Conservation (phyloP, 257 asterid species). For the Penstemon barbatus region DNA sequence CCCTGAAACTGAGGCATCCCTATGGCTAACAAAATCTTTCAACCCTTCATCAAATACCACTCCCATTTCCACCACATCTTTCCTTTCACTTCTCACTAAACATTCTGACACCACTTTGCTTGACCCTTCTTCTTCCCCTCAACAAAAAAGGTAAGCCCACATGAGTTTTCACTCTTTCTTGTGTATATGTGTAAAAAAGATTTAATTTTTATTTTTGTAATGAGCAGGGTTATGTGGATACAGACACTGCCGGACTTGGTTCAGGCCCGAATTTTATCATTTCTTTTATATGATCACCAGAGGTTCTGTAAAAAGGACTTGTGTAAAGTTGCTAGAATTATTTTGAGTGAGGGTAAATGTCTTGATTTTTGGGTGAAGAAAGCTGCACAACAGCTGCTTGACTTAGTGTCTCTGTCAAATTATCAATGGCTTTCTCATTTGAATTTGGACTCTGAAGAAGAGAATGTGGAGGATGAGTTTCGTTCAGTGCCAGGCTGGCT, state of each 20-base stretch:
- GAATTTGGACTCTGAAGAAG: constrained; percentile 66
- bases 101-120: background rate
- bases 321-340: constrained; percentile 50
- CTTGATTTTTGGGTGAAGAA: constrained; percentile 78
- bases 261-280: constrained; percentile 64
- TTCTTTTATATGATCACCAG: constrained; percentile 47
- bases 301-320: constrained; percentile 44
- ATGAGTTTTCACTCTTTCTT: background rate
- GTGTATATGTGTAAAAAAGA: background rate
- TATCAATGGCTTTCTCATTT: constrained; percentile 56
- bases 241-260: constrained; percentile 57
- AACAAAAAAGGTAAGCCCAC: constrained; percentile 27
- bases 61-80: constrained; percentile 41
- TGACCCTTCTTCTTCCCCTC: background rate
- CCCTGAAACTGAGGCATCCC: constrained; percentile 73
- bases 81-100: constrained; percentile 30
- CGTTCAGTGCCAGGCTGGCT: constrained; percentile 60
- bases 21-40: constrained; percentile 60
- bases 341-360: constrained; percentile 40
- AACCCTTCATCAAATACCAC: constrained; percentile 35
- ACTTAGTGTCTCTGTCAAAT: constrained; percentile 48
- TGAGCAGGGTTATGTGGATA: constrained; percentile 41
- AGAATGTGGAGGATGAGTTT: constrained; percentile 43
- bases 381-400: constrained; percentile 69
- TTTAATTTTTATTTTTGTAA: too few species aligned